Percentiles rank a stretch among this genome's conserved stretches.
Evolutionary conservation across 2,329 filamentous ascomycete species (phyloP).

Genomic region (Fusarium mexicanum): DNA sequence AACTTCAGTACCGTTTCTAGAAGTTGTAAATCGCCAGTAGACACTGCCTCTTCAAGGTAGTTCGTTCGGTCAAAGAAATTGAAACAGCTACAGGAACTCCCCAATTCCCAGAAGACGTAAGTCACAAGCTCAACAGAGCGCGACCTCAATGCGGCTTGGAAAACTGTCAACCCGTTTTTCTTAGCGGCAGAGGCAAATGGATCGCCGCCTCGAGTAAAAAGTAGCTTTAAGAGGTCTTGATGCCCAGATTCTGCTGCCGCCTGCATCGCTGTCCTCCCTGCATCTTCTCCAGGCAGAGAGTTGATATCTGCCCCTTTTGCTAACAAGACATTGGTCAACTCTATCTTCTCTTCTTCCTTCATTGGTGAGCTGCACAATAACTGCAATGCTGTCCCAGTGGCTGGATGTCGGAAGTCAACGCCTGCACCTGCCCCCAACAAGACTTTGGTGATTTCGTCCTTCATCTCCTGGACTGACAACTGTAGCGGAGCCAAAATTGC

Average conservation of each 20-base stretch:
- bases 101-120: background rate
- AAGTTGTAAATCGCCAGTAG: accelerated
- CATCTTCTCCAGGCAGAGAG: accelerated
- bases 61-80: background rate
- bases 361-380: accelerated
- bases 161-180: background rate
- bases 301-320: background rate
- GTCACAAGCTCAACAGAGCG: background rate
- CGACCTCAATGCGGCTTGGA: background rate
- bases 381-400: background rate
- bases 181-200: accelerated
- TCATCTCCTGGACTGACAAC: accelerated
- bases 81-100: accelerated
- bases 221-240: accelerated
- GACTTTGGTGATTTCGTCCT: accelerated
- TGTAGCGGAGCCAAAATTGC: background rate
- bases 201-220: accelerated
- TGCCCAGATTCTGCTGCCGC: background rate
- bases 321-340: background rate
- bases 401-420: background rate
- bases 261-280: background rate
- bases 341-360: accelerated
- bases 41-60: background rate
- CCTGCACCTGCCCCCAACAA: background rate
- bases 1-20: accelerated